Evolutionary conservation across 352 stramenopile genomes (phyloP).

Genomic region (Thraustochytrium sp.): DNA sequence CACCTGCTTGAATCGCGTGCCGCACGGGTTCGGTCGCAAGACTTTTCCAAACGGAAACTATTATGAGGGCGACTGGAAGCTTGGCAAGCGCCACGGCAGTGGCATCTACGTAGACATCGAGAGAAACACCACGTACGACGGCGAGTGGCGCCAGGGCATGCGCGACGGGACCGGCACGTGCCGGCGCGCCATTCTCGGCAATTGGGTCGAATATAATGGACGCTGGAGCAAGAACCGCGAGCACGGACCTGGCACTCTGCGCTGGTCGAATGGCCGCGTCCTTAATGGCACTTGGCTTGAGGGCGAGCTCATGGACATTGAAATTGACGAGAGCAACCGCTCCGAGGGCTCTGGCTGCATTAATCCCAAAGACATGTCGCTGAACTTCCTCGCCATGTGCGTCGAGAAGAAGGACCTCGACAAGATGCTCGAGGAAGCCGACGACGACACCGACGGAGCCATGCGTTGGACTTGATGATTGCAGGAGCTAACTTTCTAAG

Average conservation of each 20-base stretch:
- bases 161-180: background rate
- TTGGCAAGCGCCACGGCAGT: background rate
- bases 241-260: background rate
- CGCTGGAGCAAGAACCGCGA: background rate
- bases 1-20: background rate
- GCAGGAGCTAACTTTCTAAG: no score
- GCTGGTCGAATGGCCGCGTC: background rate
- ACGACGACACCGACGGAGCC: background rate
- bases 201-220: background rate
- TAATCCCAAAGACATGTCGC: background rate
- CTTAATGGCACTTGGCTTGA: background rate
- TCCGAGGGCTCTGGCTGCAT: background rate
- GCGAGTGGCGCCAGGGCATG: background rate
- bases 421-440: background rate
- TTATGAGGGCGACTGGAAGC: conserved; percentile 31
- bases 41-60: background rate
- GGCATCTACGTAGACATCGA: background rate
- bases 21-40: conserved; percentile 32
- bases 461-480: no score
- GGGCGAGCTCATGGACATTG: background rate
- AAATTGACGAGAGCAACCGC: background rate
- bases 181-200: background rate
- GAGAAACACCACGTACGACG: background rate
- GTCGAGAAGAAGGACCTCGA: background rate
- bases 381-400: background rate